Percentiles rank a stretch among this genome's conserved stretches.
phyloP scores from a whole-genome alignment of 345 rosid species.

The Atalantia buxifolia region DNA sequence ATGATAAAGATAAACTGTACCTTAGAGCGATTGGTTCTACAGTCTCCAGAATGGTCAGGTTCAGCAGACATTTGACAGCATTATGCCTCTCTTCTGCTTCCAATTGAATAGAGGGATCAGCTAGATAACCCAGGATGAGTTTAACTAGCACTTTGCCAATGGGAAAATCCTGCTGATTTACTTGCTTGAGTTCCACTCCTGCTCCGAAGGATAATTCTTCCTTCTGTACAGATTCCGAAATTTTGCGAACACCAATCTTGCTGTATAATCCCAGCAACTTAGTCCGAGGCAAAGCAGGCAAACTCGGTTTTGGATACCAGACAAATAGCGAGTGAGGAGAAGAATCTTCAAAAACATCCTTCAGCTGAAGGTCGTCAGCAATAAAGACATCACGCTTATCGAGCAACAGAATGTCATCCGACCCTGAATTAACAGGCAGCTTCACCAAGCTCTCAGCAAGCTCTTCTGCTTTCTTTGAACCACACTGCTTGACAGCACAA shows the following conservation, averaged over 20 bases:
- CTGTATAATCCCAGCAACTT: constrained; percentile 43
- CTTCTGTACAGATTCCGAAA: constrained; percentile 48
- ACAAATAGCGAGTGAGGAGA: constrained; percentile 45
- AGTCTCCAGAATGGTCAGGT: constrained; percentile 37
- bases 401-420: constrained; percentile 31
- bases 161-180: constrained; percentile 9
- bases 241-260: constrained; percentile 52
- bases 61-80: constrained; percentile 38
- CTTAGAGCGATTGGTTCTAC: constrained; percentile 26
- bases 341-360: constrained; percentile 36
- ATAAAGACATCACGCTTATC: constrained; percentile 51
- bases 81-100: constrained; percentile 39
- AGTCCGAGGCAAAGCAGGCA: constrained; percentile 33
- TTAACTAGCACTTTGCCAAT: constrained; percentile 43
- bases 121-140: constrained; percentile 59
- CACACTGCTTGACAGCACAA: constrained; percentile 20
- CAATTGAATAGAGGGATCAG: constrained; percentile 35
- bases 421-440: constrained; percentile 44
- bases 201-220: constrained; percentile 27
- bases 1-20: constrained; percentile 36
- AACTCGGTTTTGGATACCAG: constrained; percentile 66
- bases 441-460: constrained; percentile 38
- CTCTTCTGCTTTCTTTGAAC: constrained; percentile 11
- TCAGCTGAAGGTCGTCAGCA: constrained; percentile 64
- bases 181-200: constrained; percentile 19